Base-by-base conservation (phyloP, 2,329 filamentous ascomycete species). In the Orbilia quercus region DNA sequence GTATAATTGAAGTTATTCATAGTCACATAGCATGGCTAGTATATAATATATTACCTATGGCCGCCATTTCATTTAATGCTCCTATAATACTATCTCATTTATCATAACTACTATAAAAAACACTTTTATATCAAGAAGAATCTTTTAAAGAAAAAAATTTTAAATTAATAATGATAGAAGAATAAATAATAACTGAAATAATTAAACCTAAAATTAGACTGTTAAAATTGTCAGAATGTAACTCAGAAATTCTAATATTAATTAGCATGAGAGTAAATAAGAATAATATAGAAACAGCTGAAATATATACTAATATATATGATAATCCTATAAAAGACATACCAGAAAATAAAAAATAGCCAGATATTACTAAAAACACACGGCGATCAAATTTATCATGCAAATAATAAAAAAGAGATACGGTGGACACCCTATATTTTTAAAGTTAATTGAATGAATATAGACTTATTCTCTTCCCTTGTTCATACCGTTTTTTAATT, bases 41-140 rank as follows among this genome's bases (percentile, higher is more conserved):
- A 51, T 51, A 51, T 51, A 51, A 31, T 5, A 51, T 51, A 51
- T 51, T 48, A 54, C 50, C 47, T 45, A 50, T 51, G 20, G 59
- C 47, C 28, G n/a, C 36, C 22, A 53, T 45, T 54, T 53, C 38
- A 64, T 64, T 53, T 64, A 53, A 64, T 53, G 47, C 47, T 28
- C 59, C 38, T 40, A 53, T 51, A 28, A 20, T 44, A 64, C 47
- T 42, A 54, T 44, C 38, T 53, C 50, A 53, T 50, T 54, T 51
- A 54, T 63, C 45, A 44, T 34, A 38, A 22, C 34, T 42, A 40
- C 47, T 53, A 51, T 63, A 38, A 63, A 63, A 51, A 42, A 53
- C 22, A 40, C 36, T 50, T 51, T 38, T 42, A 51, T 48, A 42
- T 63, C 42, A 51, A 53, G 40, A 48, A 42, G 45, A 60, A 50